These are phyloP conservation scores for Talaromyces marneffei DNA, from an alignment of 2,329 filamentous ascomycete genomes.

Conservation along the genomic window DNA sequence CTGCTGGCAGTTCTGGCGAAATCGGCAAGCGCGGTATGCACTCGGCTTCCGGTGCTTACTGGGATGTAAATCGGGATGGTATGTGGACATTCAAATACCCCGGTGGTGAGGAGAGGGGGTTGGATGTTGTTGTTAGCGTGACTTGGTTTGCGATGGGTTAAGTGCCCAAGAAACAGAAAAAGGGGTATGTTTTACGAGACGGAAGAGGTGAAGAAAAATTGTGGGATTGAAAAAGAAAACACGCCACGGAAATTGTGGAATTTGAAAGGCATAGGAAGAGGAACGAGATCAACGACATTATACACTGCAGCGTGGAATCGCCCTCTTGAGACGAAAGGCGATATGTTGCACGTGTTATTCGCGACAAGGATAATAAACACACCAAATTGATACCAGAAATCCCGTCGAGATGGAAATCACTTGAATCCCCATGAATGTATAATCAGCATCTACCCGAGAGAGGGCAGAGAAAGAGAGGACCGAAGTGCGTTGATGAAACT, in stretches of 20 bases:
- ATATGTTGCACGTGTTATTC: neutral
- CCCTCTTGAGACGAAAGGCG: neutral
- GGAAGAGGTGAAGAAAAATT: neutral
- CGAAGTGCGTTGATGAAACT: neutral
- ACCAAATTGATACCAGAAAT: slow-evolving; percentile 9
- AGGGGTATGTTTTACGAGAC: neutral
- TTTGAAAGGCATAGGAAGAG: neutral
- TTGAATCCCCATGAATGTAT: slow-evolving; percentile 2
- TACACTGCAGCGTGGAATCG: neutral
- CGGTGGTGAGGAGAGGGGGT: slow-evolving; percentile 40
- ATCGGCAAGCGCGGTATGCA: slow-evolving; percentile 72
- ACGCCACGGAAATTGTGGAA: slow-evolving; percentile 3
- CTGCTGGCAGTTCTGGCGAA: slow-evolving; percentile 52
- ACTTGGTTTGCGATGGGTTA: slow-evolving; percentile 42
- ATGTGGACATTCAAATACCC: slow-evolving; percentile 51
- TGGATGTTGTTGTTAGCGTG: slow-evolving; percentile 46
- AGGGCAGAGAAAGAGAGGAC: neutral
- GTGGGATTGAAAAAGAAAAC: neutral
- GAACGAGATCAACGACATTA: neutral
- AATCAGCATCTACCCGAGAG: slow-evolving; percentile 5
- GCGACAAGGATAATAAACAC: neutral
- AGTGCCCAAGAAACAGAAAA: neutral
- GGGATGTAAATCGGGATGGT: slow-evolving; percentile 48
- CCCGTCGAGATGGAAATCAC: slow-evolving; percentile 8
- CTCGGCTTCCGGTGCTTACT: slow-evolving; percentile 46